A percentile compares a stretch with the other conserved stretches of the same genome.
These are phyloP conservation scores for Penicillium sp. DNA, from an alignment of 2,329 filamentous ascomycete species.

Conservation along the genomic window DNA sequence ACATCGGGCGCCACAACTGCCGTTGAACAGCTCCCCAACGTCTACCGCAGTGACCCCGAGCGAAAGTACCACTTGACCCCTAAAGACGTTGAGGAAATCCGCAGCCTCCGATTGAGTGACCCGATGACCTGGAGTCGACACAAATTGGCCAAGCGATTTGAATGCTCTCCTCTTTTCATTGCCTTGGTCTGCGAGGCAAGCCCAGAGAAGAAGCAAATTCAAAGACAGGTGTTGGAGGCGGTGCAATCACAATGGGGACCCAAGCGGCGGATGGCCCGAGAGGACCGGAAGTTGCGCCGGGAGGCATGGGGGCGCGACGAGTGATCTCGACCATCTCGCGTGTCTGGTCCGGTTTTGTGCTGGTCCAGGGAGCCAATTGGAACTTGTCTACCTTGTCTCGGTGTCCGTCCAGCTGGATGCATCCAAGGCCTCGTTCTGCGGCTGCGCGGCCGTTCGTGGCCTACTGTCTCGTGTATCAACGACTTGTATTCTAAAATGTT, in stretches of 20 bases:
- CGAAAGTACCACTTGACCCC: conserved; percentile 58
- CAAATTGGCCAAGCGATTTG: conserved; percentile 56
- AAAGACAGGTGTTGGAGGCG: conserved; percentile 45
- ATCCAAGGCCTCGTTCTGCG: not conserved
- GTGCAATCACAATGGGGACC: conserved; percentile 57
- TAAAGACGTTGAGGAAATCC: conserved; percentile 55
- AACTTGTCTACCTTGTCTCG: too few species aligned
- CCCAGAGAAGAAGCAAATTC: conserved; percentile 43
- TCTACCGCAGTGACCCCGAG: conserved; percentile 47
- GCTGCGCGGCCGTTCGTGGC: not conserved
- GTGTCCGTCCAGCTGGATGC: too few species aligned
- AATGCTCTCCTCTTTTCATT: conserved; percentile 58
- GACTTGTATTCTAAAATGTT: conserved; percentile 20
- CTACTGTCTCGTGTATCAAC: conserved; percentile 14
- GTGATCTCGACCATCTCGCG: conserved; percentile 21
- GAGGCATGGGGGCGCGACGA: conserved; percentile 56
- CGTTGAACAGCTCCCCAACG: conserved; percentile 38
- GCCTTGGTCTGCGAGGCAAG: conserved; percentile 53
- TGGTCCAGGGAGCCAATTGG: not conserved
- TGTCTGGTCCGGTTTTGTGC: not conserved
- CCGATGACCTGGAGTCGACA: conserved; percentile 55
- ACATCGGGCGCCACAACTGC: conserved; percentile 13
- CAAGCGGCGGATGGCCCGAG: conserved; percentile 54
- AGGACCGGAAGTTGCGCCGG: conserved; percentile 56
- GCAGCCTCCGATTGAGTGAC: conserved; percentile 48